A percentile compares a stretch with the other conserved stretches of the same genome.
These are phyloP conservation scores for Globisporangium recalcitrans DNA, from an alignment of 352 stramenopile species.

Conservation along the genomic window DNA sequence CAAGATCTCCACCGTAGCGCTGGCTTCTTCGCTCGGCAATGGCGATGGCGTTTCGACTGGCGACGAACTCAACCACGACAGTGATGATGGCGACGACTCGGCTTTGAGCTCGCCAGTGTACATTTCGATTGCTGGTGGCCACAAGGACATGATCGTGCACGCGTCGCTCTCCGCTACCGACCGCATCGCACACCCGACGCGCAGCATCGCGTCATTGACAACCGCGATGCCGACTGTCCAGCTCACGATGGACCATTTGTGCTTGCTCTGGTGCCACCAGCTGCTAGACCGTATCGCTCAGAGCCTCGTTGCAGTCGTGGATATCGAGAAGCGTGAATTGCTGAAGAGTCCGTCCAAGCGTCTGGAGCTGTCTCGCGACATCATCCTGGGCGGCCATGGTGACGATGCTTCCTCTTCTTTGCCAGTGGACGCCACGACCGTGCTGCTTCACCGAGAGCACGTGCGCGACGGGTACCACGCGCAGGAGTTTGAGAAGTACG, in stretches of 20 bases:
- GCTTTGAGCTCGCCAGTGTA: slow-evolving; percentile 28
- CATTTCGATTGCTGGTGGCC: slow-evolving; percentile 72
- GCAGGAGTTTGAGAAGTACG: slow-evolving; percentile 43
- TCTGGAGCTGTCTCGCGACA: slow-evolving; percentile 34
- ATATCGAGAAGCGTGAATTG: slow-evolving; percentile 39
- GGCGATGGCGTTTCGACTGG: slow-evolving; percentile 7
- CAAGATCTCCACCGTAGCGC: slow-evolving; percentile 19
- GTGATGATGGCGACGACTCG: slow-evolving; percentile 1
- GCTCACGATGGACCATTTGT: slow-evolving; percentile 73
- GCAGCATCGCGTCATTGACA: slow-evolving; percentile 43
- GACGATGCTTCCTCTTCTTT: background rate
- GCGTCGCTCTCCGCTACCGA: slow-evolving; percentile 36
- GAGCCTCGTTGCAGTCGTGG: slow-evolving; percentile 58
- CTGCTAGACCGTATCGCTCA: slow-evolving; percentile 57
- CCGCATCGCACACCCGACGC: slow-evolving; percentile 22
- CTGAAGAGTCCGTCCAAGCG: slow-evolving; percentile 35
- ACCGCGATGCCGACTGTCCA: slow-evolving; percentile 59
- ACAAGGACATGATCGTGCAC: slow-evolving; percentile 79
- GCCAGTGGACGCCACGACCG: slow-evolving; percentile 13
- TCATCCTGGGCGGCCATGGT: slow-evolving; percentile 30
- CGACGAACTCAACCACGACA: slow-evolving; percentile 11
- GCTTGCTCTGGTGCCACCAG: slow-evolving; percentile 83
- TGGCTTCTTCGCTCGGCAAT: background rate
- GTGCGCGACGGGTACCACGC: slow-evolving; percentile 48
- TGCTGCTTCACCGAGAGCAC: slow-evolving; percentile 38